Base-by-base conservation (phyloP, 2,329 filamentous ascomycete genomes). In the Aureobasidium sp. region DNA sequence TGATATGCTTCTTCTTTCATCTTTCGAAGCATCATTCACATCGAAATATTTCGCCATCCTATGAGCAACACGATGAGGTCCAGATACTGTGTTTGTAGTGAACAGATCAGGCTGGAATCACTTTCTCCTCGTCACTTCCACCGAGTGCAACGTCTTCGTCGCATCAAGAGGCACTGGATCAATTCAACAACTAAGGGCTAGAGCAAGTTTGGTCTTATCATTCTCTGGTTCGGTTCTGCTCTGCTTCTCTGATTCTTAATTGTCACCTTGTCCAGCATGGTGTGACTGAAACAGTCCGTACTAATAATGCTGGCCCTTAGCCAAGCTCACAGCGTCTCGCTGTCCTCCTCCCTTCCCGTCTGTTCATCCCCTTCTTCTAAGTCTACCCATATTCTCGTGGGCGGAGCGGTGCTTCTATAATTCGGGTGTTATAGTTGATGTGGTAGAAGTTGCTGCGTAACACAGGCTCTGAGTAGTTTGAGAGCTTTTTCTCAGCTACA, bases 51-150 rank as follows among this genome's bases (percentile, higher is more conserved):
- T 21, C 21, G 21, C 21, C 21, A 21, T 21, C 21, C 21, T 21
- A 21, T 21, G 21, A 21, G 21, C 21, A 21, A 21, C 21, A 21
- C 21, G 21, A 21, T 21, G 21, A 21, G 21, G 21, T 21, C 21
- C 21, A 21, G 21, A 21, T 21, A 21, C 21, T 21, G 21, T 21
- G 21, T 21, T 21, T 21, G 21, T 21, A 21, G 21, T 21, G 21
- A 21, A 21, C 21, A 21, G 21, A 21, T 21, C 21, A 21, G 62
- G 41, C 58, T 67, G 67, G 69, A 62, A 69, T 80, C 73, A 75
- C 72, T 21, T 80, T 79, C 57, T 78, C 78, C 16, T 78, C 77
- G 45, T 78, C 78, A 42, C 73, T 73, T 53, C 73, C 73, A 27
- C 70, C 71, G n/a, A 71, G 70, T 50, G 57, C 68, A 37, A 39